These are phyloP conservation scores for Pythium insidiosum DNA, from an alignment of 352 stramenopile genomes.

Conservation along the genomic window DNA sequence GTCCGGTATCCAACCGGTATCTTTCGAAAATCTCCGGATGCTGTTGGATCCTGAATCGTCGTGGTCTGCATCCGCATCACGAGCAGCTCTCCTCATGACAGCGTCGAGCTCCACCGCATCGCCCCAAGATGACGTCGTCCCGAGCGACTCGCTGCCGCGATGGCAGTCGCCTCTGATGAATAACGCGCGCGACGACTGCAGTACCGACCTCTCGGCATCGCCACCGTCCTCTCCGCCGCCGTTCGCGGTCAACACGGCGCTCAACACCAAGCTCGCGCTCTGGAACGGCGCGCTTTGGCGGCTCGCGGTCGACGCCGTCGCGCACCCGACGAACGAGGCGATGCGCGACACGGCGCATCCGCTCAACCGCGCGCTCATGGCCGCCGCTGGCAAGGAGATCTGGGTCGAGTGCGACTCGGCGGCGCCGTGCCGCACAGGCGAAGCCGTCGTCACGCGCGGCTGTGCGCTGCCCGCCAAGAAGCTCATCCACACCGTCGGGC, in stretches of 20 bases:
- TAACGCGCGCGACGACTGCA: too few relatives aligned
- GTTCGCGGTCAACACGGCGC: constrained; percentile 16
- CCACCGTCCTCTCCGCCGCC: too few relatives aligned
- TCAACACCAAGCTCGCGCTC: constrained; percentile 50
- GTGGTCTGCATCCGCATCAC: too few relatives aligned
- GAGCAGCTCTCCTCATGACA: too few relatives aligned
- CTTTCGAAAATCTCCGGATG: too few relatives aligned
- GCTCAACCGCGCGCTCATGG: constrained; percentile 51
- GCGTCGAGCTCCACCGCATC: too few relatives aligned
- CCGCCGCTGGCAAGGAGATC: constrained; percentile 65
- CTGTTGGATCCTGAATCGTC: not conserved
- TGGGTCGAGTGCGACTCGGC: constrained; percentile 56
- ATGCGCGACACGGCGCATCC: constrained; percentile 59
- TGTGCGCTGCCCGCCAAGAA: constrained; percentile 53
- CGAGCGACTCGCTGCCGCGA: too few relatives aligned
- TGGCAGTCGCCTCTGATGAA: too few relatives aligned
- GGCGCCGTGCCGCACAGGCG: constrained; percentile 65
- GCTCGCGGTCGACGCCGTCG: constrained; percentile 60
- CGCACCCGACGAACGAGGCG: constrained; percentile 72
- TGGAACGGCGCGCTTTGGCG: constrained; percentile 48
- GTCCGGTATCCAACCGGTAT: too few relatives aligned
- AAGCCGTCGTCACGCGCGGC: constrained; percentile 74
- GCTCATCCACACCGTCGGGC: constrained; percentile 81
- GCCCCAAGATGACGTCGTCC: too few relatives aligned
- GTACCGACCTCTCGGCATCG: too few relatives aligned